phyloP scores from a whole-genome alignment of 805 yeast species.

The Martiniozyma abietophila region DNA sequence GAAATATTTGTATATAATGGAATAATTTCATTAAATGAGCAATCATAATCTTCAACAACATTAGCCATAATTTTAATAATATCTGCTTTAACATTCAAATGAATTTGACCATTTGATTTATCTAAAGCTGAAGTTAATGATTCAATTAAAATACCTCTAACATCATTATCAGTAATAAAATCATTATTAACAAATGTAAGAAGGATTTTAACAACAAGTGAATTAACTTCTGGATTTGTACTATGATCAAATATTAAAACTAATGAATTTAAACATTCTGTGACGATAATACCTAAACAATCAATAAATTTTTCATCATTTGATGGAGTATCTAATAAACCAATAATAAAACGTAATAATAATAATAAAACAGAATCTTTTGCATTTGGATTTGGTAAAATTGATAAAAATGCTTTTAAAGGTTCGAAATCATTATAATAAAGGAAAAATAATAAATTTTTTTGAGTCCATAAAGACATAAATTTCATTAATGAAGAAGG shows the following conservation, averaged over 20 bases:
- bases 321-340: slow-evolving; percentile 33
- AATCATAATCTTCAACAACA: slow-evolving; percentile 43
- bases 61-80: slow-evolving; percentile 49
- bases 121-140: slow-evolving; percentile 55
- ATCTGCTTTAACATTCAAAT: slow-evolving; percentile 42
- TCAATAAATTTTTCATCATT: slow-evolving; percentile 35
- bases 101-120: slow-evolving; percentile 44
- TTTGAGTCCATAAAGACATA: slow-evolving; percentile 48
- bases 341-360: slow-evolving; percentile 46
- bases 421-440: slow-evolving; percentile 48
- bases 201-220: slow-evolving; percentile 43
- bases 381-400: slow-evolving; percentile 44
- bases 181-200: slow-evolving; percentile 46
- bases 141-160: slow-evolving; percentile 42
- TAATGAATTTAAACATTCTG: slow-evolving; percentile 40
- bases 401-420: slow-evolving; percentile 42
- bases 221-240: slow-evolving; percentile 35
- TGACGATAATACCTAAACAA: slow-evolving; percentile 49
- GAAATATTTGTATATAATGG: slow-evolving; percentile 23
- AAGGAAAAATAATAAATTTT: slow-evolving; percentile 41
- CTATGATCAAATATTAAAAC: slow-evolving; percentile 39
- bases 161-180: slow-evolving; percentile 45
- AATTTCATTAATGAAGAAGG: slow-evolving; percentile 69
- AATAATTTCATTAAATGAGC: slow-evolving; percentile 40
- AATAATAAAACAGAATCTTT: slow-evolving; percentile 56